Conservation (phyloP, 176 grass and related monocot genomes). For the Saccharum spontaneum region DNA sequence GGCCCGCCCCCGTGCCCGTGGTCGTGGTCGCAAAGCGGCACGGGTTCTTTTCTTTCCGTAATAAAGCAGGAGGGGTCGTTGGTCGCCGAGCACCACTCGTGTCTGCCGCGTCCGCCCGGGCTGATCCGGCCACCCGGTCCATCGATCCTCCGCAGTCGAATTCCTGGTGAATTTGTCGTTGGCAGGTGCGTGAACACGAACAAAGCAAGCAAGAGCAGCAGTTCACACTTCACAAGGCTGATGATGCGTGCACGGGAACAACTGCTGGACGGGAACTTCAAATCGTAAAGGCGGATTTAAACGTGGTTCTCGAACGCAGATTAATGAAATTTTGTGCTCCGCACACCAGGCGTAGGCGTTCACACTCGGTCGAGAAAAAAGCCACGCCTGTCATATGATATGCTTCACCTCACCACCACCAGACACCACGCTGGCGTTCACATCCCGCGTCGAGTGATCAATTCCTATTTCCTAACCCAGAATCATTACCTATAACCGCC, state of each 20-base stretch:
- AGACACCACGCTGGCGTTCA: no score
- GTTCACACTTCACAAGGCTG: neutral
- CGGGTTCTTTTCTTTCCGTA: neutral
- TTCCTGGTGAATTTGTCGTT: neutral
- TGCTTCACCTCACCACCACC: neutral
- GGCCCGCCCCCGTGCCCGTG: neutral
- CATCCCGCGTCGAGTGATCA: neutral
- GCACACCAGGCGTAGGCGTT: constrained; percentile 19
- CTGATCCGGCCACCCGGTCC: neutral
- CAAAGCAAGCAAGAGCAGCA: neutral
- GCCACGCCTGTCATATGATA: neutral
- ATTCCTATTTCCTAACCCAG: neutral
- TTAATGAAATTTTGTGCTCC: neutral
- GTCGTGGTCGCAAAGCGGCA: neutral
- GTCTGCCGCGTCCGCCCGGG: neutral
- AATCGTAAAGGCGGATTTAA: neutral
- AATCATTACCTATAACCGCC: neutral
- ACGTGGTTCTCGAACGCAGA: neutral
- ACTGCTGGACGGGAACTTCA: neutral
- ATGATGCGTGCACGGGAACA: neutral
- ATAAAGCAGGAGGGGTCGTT: neutral
- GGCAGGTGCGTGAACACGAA: neutral
- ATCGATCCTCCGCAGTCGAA: neutral
- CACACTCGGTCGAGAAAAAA: constrained; percentile 32
- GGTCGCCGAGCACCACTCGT: neutral